Evolutionary conservation across 495 filamentous ascomycete species (phyloP).

Genomic region (Patellaria atrata): DNA sequence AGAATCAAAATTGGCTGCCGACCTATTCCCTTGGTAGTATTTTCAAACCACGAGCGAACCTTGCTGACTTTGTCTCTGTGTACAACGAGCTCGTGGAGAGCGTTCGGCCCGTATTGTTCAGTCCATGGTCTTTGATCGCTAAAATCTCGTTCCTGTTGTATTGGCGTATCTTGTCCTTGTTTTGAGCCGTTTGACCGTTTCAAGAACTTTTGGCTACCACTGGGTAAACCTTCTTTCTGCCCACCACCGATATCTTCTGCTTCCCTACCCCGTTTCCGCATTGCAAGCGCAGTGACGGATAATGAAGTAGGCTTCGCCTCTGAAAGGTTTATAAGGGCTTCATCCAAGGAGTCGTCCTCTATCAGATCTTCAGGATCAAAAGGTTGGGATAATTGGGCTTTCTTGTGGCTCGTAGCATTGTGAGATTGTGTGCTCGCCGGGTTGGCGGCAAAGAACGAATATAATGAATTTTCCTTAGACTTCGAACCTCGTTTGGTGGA

Average conservation of each 20-base stretch:
- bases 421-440: conserved; percentile 20
- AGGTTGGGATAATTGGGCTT: conserved; percentile 7
- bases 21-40: conserved; percentile 47
- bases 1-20: conserved; percentile 56
- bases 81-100: conserved; percentile 72
- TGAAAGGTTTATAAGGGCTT: conserved; percentile 6
- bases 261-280: conserved; percentile 18
- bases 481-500: conserved; percentile 14
- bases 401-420: conserved; percentile 21
- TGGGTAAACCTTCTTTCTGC: conserved; percentile 4
- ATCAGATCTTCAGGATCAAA: conserved; percentile 29
- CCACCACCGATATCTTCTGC: conserved; percentile 1
- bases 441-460: conserved; percentile 31
- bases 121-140: conserved; percentile 57
- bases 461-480: conserved; percentile 24
- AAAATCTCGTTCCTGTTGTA: conserved; percentile 8
- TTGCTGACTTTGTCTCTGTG: conserved; percentile 88
- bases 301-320: conserved; percentile 10
- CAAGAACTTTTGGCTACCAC: conserved; percentile 26
- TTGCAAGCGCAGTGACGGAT: conserved; percentile 14
- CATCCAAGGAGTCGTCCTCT: conserved; percentile 28
- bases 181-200: conserved; percentile 17
- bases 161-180: conserved; percentile 10
- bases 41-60: conserved; percentile 66
- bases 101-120: conserved; percentile 60